Evolutionary conservation across 2,329 filamentous ascomycete species (phyloP), one percentile per base, ranked within the genome.

Genomic region (Phyllachora maydis): DNA sequence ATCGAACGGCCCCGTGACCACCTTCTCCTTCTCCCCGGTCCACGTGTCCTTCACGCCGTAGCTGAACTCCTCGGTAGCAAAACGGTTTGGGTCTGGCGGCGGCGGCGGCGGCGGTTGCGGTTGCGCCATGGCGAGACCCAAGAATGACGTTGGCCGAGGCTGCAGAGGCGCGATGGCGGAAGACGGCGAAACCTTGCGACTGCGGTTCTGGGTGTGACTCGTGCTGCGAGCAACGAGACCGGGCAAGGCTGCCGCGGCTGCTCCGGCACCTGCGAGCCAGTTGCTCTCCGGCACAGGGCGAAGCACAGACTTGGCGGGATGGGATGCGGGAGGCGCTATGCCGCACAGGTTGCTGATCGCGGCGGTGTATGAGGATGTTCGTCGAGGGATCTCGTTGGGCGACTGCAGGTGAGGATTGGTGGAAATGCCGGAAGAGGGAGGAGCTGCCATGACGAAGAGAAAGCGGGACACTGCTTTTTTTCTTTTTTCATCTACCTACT

Each of bases 1-100:
- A 40, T 85, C 72, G 38, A 69, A 91, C 1, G 81, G 81, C 0
- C 71, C 79, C 22, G 71, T 54, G 25, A 90, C 53, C 30, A 85
- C 70, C 43, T 65, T 66, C 44, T 88, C 77, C 52, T 88, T 85
- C 37, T 75, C 64, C 2, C 56, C 46, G 5, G 64, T 68, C 78
- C 78, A 88, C 11, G 59, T 54, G 28, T 50, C 52, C 32, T 46
- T 48, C 3, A 49, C 44, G 3, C 46, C 47, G 38, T 59, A 62
- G 41, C 62, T 53, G 32, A 67, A 51, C 38, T 67, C 59, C 30
- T 64, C 56, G 23, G 52, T 49, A 30, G 56, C 59, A 30, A 59
- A 68, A 27, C 60, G 57, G 28, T 46, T 39, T 8, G 60, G 56
- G 36, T 66, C 56, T 5, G 53, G 53, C 8, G 52, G 45, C 10